phyloP scores from a whole-genome alignment of 163 green algal species.

The Chlorella variabilis region DNA sequence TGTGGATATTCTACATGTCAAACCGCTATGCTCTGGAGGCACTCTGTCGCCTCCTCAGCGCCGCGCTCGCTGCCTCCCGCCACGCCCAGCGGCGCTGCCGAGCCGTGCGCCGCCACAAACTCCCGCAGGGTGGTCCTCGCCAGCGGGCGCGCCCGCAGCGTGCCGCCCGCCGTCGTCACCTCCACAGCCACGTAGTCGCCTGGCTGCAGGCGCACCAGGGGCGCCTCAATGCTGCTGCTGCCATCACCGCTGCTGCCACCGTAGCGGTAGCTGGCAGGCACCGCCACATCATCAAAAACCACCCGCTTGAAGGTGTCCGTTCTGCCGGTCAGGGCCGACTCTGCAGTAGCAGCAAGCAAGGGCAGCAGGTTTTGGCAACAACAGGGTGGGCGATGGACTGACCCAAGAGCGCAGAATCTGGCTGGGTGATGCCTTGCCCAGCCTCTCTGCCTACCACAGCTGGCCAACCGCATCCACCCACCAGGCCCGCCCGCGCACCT shows the following conservation, averaged over 20 bases:
- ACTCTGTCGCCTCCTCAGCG: too few relatives aligned
- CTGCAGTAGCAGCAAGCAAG: background rate
- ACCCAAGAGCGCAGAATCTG: too few relatives aligned
- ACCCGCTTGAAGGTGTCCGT: slow-evolving; percentile 78
- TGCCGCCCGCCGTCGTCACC: slow-evolving; percentile 50
- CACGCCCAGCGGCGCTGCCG: too few relatives aligned
- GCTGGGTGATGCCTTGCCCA: too few relatives aligned
- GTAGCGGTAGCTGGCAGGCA: slow-evolving; percentile 40
- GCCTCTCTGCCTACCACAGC: too few relatives aligned
- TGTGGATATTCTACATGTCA: too few relatives aligned
- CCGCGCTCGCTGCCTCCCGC: too few relatives aligned
- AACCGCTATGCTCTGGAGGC: too few relatives aligned
- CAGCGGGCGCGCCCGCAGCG: slow-evolving; percentile 56
- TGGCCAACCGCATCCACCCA: background rate
- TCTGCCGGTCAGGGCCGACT: slow-evolving; percentile 60
- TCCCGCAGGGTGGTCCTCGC: slow-evolving; percentile 62
- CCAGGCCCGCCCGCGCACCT: background rate
- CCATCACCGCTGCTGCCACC: background rate
- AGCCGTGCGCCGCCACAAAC: slow-evolving; percentile 63
- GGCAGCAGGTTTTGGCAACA: background rate
- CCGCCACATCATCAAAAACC: slow-evolving; percentile 47
- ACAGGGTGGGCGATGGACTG: too few relatives aligned
- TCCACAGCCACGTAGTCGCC: slow-evolving; percentile 82
- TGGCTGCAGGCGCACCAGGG: slow-evolving; percentile 38
- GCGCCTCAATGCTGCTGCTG: background rate